Evolutionary conservation across 192 early-diverging fungal species (phyloP), one percentile per base, ranked within the genome.

Genomic region (Pilaira anomala): DNA sequence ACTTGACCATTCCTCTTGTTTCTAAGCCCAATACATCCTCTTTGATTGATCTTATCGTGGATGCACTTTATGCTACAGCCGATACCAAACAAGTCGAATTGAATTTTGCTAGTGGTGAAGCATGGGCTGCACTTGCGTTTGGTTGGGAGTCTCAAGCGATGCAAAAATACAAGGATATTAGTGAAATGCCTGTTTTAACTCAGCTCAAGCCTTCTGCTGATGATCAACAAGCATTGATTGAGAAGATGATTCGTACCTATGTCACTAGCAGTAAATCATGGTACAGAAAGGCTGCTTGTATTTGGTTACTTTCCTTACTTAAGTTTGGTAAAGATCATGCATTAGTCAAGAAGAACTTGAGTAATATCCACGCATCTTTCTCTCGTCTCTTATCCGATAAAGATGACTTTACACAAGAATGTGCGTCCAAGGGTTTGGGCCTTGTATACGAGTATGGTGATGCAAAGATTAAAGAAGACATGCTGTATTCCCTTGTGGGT

Each of bases 321-420:
- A 93, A 91, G 62, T 91, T 87, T 60, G 87, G 87, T 66, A 80
- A 79, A 3, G 63, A 66, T 2, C 70, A 75, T 48, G 59, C 60
- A 13, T 61, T 77, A 49, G 71, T 86, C n/a, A 78, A 79, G 67
- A 67, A 73, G 0, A 82, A 85, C 59, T 74, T 88, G 7, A 69
- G 81, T 8, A 61, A 68, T 49, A 81, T 98, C n/a, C 93, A 98
- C 50, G 50, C 82, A 0, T 86, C 86, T 5, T 87, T 98, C 62
- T 88, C 89, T 0, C 72, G 75, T 36, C 74, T 98, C 33, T 76
- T 98, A 1, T 74, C 79, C 6, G 94, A 96, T 62, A 81, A 88
- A 26, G 94, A 96, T 80, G 93, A 93, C 21, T 85, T 94, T 49
- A 87, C 84, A 12, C 93, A 94, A 55, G 93, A 94, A 62, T 82